Evolutionary conservation across 352 stramenopile species (phyloP).

Genomic region (Phytophthora uliginosa): DNA sequence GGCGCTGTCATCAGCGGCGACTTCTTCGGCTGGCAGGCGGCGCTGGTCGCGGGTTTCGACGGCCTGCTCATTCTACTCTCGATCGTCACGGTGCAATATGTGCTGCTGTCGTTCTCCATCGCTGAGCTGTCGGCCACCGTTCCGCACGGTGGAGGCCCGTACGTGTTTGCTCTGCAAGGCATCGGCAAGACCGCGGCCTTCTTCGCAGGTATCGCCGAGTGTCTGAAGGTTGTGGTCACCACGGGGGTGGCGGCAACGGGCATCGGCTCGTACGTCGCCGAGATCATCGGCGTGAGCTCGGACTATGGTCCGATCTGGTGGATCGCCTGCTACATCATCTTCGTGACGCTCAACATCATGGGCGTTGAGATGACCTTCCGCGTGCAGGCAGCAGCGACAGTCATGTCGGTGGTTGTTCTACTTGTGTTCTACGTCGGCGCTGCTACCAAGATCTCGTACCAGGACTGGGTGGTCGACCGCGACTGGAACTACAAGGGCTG

Average conservation of each 20-base stretch:
- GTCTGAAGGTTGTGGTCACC: conserved; percentile 67
- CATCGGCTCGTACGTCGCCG: conserved; percentile 71
- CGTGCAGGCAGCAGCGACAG: conserved; percentile 56
- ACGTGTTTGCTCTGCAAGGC: conserved; percentile 69
- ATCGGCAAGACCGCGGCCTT: conserved; percentile 59
- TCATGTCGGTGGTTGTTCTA: conserved; percentile 63
- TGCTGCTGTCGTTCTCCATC: conserved; percentile 74
- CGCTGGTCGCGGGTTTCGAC: conserved; percentile 63
- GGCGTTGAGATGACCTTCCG: conserved; percentile 76
- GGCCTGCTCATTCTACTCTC: conserved; percentile 64
- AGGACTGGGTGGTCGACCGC: conserved; percentile 59
- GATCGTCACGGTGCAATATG: conserved; percentile 68
- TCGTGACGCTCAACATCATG: conserved; percentile 63
- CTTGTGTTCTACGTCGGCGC: conserved; percentile 69
- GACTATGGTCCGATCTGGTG: conserved; percentile 59
- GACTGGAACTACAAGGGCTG: conserved; percentile 70
- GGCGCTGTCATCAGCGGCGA: conserved; percentile 69
- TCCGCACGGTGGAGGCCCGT: conserved; percentile 60
- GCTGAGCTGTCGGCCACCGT: conserved; percentile 66
- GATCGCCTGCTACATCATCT: conserved; percentile 65
- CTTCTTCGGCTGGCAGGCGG: conserved; percentile 73
- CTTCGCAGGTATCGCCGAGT: conserved; percentile 68
- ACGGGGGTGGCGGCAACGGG: conserved; percentile 59
- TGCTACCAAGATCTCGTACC: conserved; percentile 58
- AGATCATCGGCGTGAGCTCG: conserved; percentile 50